Base-by-base conservation (phyloP, 148 eudicot genomes). In the Rhododendron ferrugineum region DNA sequence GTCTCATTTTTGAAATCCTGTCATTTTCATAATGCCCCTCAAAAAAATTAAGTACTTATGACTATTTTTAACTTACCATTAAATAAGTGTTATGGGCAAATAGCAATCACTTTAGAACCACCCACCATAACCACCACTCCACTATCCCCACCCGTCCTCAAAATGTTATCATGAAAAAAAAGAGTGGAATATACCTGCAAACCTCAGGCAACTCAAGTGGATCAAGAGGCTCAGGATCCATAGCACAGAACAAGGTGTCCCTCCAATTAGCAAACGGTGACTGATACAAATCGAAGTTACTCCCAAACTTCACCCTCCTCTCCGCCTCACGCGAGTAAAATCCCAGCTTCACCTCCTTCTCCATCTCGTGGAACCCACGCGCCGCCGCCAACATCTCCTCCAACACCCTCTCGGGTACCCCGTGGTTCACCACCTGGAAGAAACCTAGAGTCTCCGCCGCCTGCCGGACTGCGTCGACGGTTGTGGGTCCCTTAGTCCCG, bases 341-440 rank as follows among this genome's bases (percentile, higher is more conserved):
- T 60, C 36, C 78, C 85, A 62, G 3, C 85, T 82, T 86, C 74
- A 54, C 85, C 64, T 75, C 85, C 16, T 5, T 62, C 8, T 22
- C 8, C 49, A 56, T 36, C 82, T 82, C 82, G 50, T 86, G 82
- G 81, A 86, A 86, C 44, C 37, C 82, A 86, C 78, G 85, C 23
- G 82, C 78, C 73, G 77, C 88, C 76, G 1, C 15, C 56, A 82
- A 14, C 85, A 86, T 86, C 54, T 47, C 82, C 32, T 76, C 85
- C 82, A 86, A 47, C 52, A 85, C 44, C 9, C 84, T 36, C 11
- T 5, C 58, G 26, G 72, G 84, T 40, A 88, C 50, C 66, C 84
- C 90, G 49, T 88, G 92, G 47, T 90, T 90, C 30, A 90, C 52
- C 82, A 90, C 85, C 62, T 88, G 92, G 83, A 90, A 90, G 72